Evolutionary conservation across 176 grass and related monocot species (phyloP), one percentile per base, ranked within the genome.

Genomic region (Zoysia pacifica): DNA sequence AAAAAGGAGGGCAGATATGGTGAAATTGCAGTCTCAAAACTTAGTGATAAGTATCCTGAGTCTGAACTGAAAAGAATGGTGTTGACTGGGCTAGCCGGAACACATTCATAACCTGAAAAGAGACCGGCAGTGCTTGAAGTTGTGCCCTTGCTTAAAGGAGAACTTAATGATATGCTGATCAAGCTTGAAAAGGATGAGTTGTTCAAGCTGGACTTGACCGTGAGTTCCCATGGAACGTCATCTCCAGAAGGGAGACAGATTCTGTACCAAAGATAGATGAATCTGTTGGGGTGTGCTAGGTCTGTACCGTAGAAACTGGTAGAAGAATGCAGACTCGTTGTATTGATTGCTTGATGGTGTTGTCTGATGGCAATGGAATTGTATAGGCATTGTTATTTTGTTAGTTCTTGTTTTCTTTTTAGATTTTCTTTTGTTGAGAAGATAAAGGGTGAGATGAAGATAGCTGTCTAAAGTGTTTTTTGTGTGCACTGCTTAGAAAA

Each of bases 61-160:
- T 77, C 85, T 76, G 93, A 97, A 72, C 39, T 97, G 56, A 97
- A 86, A 78, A 97, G 90, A 49, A 37, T 82, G 18, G 93, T 97
- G 58, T 75, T 91, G 72, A 72, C 89, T 44, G 93, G 85, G 15
- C 86, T 97, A 62, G 63, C 89, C 48, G 93, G 93, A 55, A 85
- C 93, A 0, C 93, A 89, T 11, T 83, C 74, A 68, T 81, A 91
- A 80, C 81, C 88, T 16, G 86, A 97, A 43, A 97, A 84, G 43
- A 93, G 93, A 48, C 93, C 83, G 0, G 83, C 79, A 47, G 93
- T 97, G 90, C 70, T 86, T 28, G 81, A 97, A 55, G 90, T 91
- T 16, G 72, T 83, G 45, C 82, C 84, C 5, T 65, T 90, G 76
- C 80, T 97, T 37, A 97, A 81, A 82, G 90, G 90, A 3, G 88